These are phyloP conservation scores for Ambrosia hybrid DNA, from an alignment of 140 eudicot genomes.

Conservation along the genomic window DNA sequence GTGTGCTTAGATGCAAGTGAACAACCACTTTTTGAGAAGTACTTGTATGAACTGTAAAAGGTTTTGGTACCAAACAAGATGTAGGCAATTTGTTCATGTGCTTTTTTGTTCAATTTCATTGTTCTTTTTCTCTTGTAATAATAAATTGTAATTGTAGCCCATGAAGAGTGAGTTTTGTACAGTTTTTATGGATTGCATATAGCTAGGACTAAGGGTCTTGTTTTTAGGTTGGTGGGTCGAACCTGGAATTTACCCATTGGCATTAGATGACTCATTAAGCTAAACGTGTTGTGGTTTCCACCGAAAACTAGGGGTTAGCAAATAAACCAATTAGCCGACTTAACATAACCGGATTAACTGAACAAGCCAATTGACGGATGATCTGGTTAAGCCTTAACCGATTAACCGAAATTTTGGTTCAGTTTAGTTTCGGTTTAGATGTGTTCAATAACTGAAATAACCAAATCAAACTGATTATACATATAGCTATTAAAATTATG, in stretches of 20 bases:
- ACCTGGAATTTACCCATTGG: background rate
- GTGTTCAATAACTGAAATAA: no score
- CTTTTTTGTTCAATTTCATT: background rate
- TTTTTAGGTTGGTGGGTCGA: background rate
- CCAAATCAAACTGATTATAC: no score
- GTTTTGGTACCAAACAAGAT: conserved; percentile 5
- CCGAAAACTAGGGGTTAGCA: no score
- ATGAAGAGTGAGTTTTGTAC: conserved; percentile 14
- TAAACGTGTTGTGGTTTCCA: no score
- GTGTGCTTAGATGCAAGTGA: conserved; percentile 50
- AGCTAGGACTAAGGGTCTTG: background rate
- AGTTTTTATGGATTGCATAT: background rate
- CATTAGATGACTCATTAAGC: background rate
- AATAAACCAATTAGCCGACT: no score
- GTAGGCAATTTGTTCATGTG: conserved; percentile 5
- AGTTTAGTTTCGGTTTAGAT: no score
- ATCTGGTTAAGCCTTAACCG: no score
- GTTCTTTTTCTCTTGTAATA: background rate
- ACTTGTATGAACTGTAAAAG: conserved; percentile 34
- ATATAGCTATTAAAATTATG: no score
- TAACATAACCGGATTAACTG: no score
- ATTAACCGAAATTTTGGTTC: no score
- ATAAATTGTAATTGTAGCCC: conserved; percentile 20
- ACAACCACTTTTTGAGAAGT: conserved; percentile 42
- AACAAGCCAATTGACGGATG: no score